Evolutionary conservation across 1,284 basidiomycete species (phyloP).

Genomic region (Ceratorhiza oryzae-sativae): DNA sequence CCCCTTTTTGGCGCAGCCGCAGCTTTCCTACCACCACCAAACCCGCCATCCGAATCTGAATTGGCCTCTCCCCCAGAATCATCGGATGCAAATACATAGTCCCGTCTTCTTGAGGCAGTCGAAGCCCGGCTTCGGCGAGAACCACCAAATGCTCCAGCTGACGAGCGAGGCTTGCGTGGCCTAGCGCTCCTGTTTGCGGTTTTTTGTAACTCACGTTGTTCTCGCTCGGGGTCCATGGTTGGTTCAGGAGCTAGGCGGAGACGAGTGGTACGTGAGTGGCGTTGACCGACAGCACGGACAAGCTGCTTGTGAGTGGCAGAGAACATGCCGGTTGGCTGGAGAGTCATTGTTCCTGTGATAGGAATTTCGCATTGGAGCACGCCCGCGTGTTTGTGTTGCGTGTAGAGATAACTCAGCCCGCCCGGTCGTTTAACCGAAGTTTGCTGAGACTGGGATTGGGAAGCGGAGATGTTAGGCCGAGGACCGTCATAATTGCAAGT

Average conservation of each 20-base stretch:
- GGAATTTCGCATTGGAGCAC: constrained; percentile 85
- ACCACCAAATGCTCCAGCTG: constrained; percentile 54
- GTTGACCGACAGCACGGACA: constrained; percentile 84
- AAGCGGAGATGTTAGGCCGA: constrained; percentile 61
- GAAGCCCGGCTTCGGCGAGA: constrained; percentile 12
- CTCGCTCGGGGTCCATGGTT: constrained; percentile 72
- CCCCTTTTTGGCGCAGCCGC: constrained; percentile 49
- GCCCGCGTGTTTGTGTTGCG: constrained; percentile 85
- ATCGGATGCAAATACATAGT: constrained; percentile 39
- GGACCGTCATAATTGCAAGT: constrained; percentile 73
- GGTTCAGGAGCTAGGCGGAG: constrained; percentile 78
- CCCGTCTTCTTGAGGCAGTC: constrained; percentile 30
- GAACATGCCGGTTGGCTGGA: constrained; percentile 88
- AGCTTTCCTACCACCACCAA: constrained; percentile 43
- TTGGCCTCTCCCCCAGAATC: constrained; percentile 42
- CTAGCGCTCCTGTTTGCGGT: constrained; percentile 68
- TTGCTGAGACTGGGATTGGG: constrained; percentile 51
- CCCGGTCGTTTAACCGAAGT: constrained; percentile 22
- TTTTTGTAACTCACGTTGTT: constrained; percentile 72
- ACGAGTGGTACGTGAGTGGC: constrained; percentile 79
- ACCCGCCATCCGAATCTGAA: constrained; percentile 39
- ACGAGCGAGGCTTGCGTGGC: constrained; percentile 51
- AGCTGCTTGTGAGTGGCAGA: constrained; percentile 88
- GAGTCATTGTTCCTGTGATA: constrained; percentile 81
- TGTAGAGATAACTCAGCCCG: constrained; percentile 81